These are phyloP conservation scores for Discostella stelligeroides DNA, from an alignment of 108 stramenopile species.

Conservation along the genomic window DNA sequence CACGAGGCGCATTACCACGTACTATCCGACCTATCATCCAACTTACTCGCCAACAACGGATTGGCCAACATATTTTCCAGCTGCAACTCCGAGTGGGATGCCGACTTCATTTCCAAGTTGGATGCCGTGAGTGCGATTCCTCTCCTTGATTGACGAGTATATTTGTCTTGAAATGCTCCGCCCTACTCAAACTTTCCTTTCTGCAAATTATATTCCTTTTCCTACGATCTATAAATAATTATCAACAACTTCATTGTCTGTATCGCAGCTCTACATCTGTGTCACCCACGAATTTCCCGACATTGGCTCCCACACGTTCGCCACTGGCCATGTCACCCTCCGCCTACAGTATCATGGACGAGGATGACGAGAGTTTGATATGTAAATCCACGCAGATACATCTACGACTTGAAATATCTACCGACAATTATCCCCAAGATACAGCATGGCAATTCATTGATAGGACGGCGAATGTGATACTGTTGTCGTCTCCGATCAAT, in stretches of 20 bases:
- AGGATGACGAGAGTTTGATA: background rate
- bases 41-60: constrained; percentile 7
- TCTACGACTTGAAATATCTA: constrained; percentile 7
- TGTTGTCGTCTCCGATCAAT: constrained; percentile 1
- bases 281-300: constrained; percentile 5
- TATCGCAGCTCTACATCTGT: background rate
- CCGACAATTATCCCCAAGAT: constrained; percentile 20
- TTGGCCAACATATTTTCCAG: background rate
- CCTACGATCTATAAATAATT: background rate
- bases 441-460: constrained; percentile 27
- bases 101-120: too few species aligned
- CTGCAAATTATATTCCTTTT: background rate
- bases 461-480: constrained; percentile 13
- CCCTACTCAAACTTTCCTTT: background rate
- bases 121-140: too few species aligned
- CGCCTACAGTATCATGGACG: background rate
- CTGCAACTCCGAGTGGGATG: background rate
- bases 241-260: background rate
- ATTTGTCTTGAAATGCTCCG: constrained; percentile 1
- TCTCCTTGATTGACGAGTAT: too few species aligned
- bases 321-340: constrained; percentile 14
- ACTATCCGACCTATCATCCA: constrained; percentile 6
- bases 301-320: constrained; percentile 1
- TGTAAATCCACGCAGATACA: constrained; percentile 14
- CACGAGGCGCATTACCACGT: background rate